Conservation (phyloP, 2,329 filamentous ascomycete species). For the Pseudofabraea citricarpa region DNA sequence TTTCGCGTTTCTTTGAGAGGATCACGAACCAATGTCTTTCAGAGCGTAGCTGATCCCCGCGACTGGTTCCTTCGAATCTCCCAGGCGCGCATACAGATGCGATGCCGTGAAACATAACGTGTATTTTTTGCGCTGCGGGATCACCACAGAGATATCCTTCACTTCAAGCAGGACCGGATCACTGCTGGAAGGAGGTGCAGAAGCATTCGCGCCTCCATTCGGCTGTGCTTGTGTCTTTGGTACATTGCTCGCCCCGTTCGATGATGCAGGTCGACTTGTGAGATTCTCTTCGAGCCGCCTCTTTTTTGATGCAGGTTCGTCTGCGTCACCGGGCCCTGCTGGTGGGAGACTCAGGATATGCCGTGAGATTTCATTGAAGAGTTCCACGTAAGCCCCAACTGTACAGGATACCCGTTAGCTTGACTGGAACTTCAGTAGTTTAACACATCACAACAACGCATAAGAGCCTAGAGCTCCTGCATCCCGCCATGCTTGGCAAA, state of each 20-base stretch:
- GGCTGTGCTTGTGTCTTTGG: background rate
- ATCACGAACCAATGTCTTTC: slow-evolving; percentile 54
- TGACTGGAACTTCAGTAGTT: background rate
- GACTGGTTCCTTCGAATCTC: slow-evolving; percentile 46
- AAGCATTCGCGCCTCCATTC: slow-evolving; percentile 4
- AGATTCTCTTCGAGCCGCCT: slow-evolving; percentile 23
- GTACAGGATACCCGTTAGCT: background rate
- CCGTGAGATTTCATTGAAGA: slow-evolving; percentile 29
- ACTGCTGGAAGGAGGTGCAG: slow-evolving; percentile 26
- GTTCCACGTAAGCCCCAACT: slow-evolving; percentile 26
- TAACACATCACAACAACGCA: no score
- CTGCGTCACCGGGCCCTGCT: slow-evolving; percentile 8
- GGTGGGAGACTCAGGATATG: slow-evolving; percentile 18
- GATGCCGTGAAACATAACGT: slow-evolving; percentile 57
- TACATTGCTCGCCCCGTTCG: slow-evolving; percentile 12
- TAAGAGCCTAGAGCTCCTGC: no score
- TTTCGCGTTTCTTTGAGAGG: background rate
- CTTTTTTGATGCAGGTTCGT: slow-evolving; percentile 27
- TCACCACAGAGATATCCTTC: slow-evolving; percentile 62
- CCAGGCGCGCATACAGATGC: slow-evolving; percentile 52
- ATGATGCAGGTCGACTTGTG: slow-evolving; percentile 16
- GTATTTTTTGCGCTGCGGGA: slow-evolving; percentile 65
- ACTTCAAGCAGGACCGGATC: slow-evolving; percentile 54
- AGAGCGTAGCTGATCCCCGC: slow-evolving; percentile 53
- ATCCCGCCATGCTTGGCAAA: no score